Percentiles rank a stretch among this genome's conserved stretches.
phyloP scores from a whole-genome alignment of 345 rosid species.

The Ricinus communis region DNA sequence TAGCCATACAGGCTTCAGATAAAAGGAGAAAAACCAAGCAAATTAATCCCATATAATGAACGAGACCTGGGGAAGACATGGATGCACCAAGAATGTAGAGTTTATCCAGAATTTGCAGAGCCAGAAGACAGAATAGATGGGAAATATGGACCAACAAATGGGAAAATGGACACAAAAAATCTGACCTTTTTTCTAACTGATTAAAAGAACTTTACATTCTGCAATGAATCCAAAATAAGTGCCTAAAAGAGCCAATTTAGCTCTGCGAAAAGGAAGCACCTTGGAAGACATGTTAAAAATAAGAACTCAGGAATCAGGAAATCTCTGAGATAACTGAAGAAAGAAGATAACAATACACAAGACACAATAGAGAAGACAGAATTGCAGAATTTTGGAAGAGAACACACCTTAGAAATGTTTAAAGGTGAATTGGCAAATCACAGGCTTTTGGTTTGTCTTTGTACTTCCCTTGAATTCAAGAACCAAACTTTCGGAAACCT shows the following conservation, averaged over 20 bases:
- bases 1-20: constrained; percentile 29
- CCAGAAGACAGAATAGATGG: not conserved
- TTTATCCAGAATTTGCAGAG: not conserved
- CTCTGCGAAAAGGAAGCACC: too few species aligned
- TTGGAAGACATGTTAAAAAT: not conserved
- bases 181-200: too few species aligned
- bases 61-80: constrained; percentile 38
- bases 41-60: constrained; percentile 26
- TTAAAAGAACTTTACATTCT: constrained; percentile 5
- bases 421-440: too few species aligned
- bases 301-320: not conserved
- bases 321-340: not conserved
- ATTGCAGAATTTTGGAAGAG: constrained; percentile 1
- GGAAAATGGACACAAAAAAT: not conserved
- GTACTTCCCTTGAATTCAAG: not conserved
- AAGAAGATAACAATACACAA: not conserved
- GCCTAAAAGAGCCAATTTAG: too few species aligned
- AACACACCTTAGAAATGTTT: not conserved
- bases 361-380: not conserved
- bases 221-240: not conserved
- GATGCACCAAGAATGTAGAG: constrained; percentile 10
- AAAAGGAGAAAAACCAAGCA: constrained; percentile 29
- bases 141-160: not conserved
- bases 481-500: not conserved
- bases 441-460: too few species aligned